A percentile compares a stretch with the other conserved stretches of the same genome.
Conservation (phyloP, 2,329 filamentous ascomycete species). For the Arthroderma sp. region DNA sequence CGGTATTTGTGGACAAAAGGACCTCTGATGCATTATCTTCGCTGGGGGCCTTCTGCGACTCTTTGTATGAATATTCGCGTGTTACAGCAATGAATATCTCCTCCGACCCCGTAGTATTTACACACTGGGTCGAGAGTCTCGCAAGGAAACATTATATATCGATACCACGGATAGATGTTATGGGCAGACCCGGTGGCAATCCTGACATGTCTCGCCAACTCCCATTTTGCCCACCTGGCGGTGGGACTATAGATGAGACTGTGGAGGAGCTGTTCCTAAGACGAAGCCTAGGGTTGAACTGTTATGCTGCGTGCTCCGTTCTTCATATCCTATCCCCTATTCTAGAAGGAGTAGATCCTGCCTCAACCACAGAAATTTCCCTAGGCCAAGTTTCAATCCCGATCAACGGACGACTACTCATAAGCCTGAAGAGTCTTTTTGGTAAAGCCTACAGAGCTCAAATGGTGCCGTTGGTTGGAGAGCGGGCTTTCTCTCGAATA, state of each 20-base stretch:
- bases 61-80: conserved; percentile 9
- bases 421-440: neutral
- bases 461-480: neutral
- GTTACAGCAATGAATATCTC: conserved; percentile 8
- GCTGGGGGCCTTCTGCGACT: conserved; percentile 20
- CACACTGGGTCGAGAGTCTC: conserved; percentile 44
- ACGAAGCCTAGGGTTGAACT: neutral
- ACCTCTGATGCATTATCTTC: conserved; percentile 14
- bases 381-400: neutral
- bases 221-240: neutral
- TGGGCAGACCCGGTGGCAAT: neutral
- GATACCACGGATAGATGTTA: conserved; percentile 6
- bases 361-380: neutral
- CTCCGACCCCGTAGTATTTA: conserved; percentile 33
- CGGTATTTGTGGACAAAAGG: conserved; percentile 10
- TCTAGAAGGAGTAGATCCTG: neutral
- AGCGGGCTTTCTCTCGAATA: neutral
- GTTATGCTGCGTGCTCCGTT: neutral
- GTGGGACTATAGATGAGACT: neutral
- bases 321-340: neutral
- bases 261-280: neutral
- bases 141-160: conserved; percentile 37
- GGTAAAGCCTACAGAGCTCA: neutral
- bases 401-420: neutral
- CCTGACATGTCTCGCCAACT: neutral